A percentile compares a stretch with the other conserved stretches of the same genome.
These are phyloP conservation scores for Lecanosticta acicola DNA, from an alignment of 2,329 filamentous ascomycete genomes.

Conservation along the genomic window DNA sequence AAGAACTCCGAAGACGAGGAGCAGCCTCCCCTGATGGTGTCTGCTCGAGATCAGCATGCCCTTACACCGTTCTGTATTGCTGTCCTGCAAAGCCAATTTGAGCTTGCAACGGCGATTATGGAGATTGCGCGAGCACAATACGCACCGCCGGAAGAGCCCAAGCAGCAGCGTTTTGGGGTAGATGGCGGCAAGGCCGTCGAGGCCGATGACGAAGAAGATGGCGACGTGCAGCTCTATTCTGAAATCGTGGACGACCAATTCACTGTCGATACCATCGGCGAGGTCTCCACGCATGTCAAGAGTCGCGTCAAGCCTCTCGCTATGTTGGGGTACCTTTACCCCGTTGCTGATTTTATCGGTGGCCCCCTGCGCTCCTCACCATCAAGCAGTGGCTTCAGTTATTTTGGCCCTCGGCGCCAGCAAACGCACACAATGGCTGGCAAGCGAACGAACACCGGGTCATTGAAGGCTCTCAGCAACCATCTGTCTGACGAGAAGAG, in stretches of 20 bases:
- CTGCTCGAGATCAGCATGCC: constrained; percentile 47
- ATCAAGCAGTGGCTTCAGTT: constrained; percentile 13
- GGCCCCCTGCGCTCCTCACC: constrained; percentile 12
- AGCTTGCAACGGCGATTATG: constrained; percentile 60
- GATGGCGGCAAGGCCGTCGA: constrained; percentile 33
- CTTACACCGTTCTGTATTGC: constrained; percentile 64
- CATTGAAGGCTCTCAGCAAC: constrained; percentile 13
- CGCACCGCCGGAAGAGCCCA: constrained; percentile 27
- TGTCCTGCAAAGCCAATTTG: constrained; percentile 58
- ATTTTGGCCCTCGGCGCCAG: constrained; percentile 13
- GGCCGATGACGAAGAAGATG: constrained; percentile 26
- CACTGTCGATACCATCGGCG: constrained; percentile 70
- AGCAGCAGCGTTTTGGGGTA: constrained; percentile 15
- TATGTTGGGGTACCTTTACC: constrained; percentile 42
- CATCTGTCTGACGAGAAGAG: constrained; percentile 12
- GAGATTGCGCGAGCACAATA: constrained; percentile 68
- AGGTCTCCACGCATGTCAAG: constrained; percentile 63
- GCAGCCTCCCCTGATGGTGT: constrained; percentile 58
- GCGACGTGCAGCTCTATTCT: constrained; percentile 34
- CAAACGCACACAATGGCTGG: constrained; percentile 13
- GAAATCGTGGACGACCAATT: constrained; percentile 61
- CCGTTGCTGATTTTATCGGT: constrained; percentile 9
- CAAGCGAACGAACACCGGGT: constrained; percentile 16
- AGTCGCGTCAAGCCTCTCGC: constrained; percentile 53
- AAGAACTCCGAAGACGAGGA: constrained; percentile 41